These are phyloP conservation scores for Globisporangium sylvaticum DNA, from an alignment of 352 stramenopile genomes.

Conservation along the genomic window DNA sequence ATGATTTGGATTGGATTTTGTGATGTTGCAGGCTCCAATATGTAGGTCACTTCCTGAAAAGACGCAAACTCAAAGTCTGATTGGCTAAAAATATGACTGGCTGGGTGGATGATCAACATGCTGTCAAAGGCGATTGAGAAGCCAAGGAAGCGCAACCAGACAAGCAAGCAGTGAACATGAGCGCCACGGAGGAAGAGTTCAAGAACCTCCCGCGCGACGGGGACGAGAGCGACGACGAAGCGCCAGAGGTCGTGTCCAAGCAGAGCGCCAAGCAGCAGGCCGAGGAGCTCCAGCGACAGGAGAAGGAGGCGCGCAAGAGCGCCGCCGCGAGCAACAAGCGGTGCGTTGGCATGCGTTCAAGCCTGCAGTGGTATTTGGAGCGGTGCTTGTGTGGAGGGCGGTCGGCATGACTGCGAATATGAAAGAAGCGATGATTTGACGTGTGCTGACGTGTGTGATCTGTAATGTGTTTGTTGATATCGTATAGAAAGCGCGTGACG, in stretches of 20 bases:
- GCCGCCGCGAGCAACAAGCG: slow-evolving; percentile 36
- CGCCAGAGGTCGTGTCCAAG: slow-evolving; percentile 76
- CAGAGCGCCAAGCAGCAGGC: slow-evolving; percentile 55
- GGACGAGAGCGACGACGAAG: slow-evolving; percentile 62
- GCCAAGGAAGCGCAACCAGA: neutral
- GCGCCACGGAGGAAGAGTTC: slow-evolving; percentile 17
- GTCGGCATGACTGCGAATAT: neutral
- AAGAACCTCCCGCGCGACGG: slow-evolving; percentile 14
- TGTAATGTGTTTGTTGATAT: neutral
- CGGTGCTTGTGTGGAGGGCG: neutral
- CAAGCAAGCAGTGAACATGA: slow-evolving; percentile 2
- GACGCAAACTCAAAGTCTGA: neutral
- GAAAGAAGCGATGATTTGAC: neutral
- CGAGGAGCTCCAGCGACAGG: slow-evolving; percentile 40
- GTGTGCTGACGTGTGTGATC: neutral
- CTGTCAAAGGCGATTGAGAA: neutral
- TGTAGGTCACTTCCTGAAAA: neutral
- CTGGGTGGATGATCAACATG: slow-evolving; percentile 8
- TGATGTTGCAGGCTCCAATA: neutral
- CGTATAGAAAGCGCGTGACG: slow-evolving; percentile 35
- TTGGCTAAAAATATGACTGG: slow-evolving; percentile 26
- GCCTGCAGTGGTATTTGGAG: neutral
- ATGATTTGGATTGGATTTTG: neutral
- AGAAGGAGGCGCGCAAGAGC: slow-evolving; percentile 43
- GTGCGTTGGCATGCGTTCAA: slow-evolving; percentile 15